Evolutionary conservation across 2,329 filamentous ascomycete genomes (phyloP).

Genomic region (Clathrospora elynae): DNA sequence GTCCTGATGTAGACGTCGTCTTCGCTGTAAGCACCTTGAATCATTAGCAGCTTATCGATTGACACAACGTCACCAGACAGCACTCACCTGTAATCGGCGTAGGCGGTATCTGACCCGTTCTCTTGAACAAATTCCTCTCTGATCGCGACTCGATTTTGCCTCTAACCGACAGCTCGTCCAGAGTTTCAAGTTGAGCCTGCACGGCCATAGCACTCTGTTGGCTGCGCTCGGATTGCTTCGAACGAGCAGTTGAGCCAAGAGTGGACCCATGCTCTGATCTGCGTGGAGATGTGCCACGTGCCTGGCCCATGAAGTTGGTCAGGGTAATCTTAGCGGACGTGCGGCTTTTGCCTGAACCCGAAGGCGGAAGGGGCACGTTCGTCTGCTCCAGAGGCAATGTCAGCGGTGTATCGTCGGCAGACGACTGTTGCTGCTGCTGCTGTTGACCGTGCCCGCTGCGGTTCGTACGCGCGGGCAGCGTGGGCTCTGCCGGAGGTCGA

Average conservation of each 20-base stretch:
- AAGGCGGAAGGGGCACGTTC: slow-evolving; percentile 15
- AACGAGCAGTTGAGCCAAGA: slow-evolving; percentile 27
- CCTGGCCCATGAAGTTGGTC: slow-evolving; percentile 33
- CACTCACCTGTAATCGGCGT: slow-evolving; percentile 28
- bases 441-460: slow-evolving; percentile 17
- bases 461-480: slow-evolving; percentile 14
- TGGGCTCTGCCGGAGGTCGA: slow-evolving; percentile 17
- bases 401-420: slow-evolving; percentile 14
- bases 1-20: slow-evolving; percentile 24
- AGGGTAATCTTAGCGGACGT: slow-evolving; percentile 27
- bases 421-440: slow-evolving; percentile 12
- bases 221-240: slow-evolving; percentile 31
- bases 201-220: slow-evolving; percentile 17
- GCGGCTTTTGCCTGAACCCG: slow-evolving; percentile 24
- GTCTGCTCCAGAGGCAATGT: slow-evolving; percentile 20
- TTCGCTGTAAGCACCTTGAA: slow-evolving; percentile 9
- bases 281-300: slow-evolving; percentile 25
- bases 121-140: slow-evolving; percentile 45
- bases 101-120: slow-evolving; percentile 38
- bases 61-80: background rate
- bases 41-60: no score
- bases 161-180: slow-evolving; percentile 45
- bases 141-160: slow-evolving; percentile 49
- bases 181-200: slow-evolving; percentile 22
- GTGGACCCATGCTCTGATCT: slow-evolving; percentile 26